Conservation (phyloP, 140 eudicot species). For the Cichorium intybus region DNA sequence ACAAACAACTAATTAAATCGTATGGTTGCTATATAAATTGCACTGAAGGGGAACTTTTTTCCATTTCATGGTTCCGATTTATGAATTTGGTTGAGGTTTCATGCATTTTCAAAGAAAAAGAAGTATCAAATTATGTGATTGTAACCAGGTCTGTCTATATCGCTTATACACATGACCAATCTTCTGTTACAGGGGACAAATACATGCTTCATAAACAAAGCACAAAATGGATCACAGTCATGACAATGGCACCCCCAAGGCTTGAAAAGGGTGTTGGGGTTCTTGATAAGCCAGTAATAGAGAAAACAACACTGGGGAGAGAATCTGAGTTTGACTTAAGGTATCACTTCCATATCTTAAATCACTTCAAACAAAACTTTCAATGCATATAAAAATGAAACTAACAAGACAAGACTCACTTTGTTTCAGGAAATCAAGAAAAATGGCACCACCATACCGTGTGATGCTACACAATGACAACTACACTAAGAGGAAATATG, state of each 20-base stretch:
- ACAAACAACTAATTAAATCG: neutral
- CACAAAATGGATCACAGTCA: slow-evolving; percentile 47
- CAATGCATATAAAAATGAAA: neutral
- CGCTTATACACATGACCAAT: neutral
- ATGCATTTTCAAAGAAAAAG: neutral
- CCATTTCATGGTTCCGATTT: neutral
- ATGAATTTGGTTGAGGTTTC: neutral
- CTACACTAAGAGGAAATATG: slow-evolving; percentile 87
- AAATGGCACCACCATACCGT: slow-evolving; percentile 89
- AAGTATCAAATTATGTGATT: neutral
- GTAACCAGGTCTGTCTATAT: neutral
- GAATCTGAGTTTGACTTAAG: slow-evolving; percentile 90
- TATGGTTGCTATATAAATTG: neutral
- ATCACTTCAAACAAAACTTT: too few relatives aligned
- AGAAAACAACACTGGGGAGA: slow-evolving; percentile 84
- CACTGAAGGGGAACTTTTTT: neutral
- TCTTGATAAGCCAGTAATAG: slow-evolving; percentile 80
- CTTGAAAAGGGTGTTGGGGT: slow-evolving; percentile 75
- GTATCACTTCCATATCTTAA: too few relatives aligned
- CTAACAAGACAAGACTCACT: neutral
- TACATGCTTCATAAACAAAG: slow-evolving; percentile 46
- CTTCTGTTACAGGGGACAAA: slow-evolving; percentile 81
- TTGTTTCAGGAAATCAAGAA: slow-evolving; percentile 68
- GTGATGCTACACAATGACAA: slow-evolving; percentile 91
- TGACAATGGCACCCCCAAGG: slow-evolving; percentile 54